Base-by-base conservation (phyloP, 1,284 basidiomycete species). In the Cutaneotrichosporon dermatis region DNA sequence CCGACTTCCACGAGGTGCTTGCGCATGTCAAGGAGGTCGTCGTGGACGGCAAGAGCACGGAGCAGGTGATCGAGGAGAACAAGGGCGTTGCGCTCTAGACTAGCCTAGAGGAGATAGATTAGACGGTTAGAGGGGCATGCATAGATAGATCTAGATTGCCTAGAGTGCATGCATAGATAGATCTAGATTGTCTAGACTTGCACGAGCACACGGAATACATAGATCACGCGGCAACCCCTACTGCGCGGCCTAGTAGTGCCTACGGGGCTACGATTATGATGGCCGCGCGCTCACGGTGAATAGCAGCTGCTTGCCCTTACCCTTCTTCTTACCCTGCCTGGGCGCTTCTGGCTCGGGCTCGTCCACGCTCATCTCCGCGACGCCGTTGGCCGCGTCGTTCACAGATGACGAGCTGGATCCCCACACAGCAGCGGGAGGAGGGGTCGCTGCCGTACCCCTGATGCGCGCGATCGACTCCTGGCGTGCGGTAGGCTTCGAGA, bases 271-370 rank as follows among this genome's bases (percentile, higher is more conserved):
- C 25, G 25, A 25, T 25, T 13, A 16, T 43, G 35, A 60, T 25
- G 73, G 74, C 55, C 77, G 65, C 11, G 76, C 74, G 55, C 74
- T 76, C 42, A 79, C 75, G 15, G 80, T 88, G 69, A 92, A 92
- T 67, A 93, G 74, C 16, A 86, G 87, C 80, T 92, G 88, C 77
- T 92, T 92, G 73, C 86, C 83, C 74, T 91, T 92, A 2, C 86
- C 86, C 75, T 85, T 85, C 66, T 85, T 85, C 64, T 85, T 85
- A 64, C 36, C 34, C 49, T 39, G 44, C 15, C 15, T 33, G 8
- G 37, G 42, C 13, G 45, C 34, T 6, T 16, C 53, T 15, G 51
- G 12, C 8, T 61, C 53, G 36, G 51, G 12, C 8, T 61, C 64
- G 16, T 57, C 56, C 33, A 72, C 4, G 13, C 45, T 61, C 50